Evolutionary conservation across 768 basidiomycete genomes (phyloP).

Genomic region (Nevesoporus exiguus): DNA sequence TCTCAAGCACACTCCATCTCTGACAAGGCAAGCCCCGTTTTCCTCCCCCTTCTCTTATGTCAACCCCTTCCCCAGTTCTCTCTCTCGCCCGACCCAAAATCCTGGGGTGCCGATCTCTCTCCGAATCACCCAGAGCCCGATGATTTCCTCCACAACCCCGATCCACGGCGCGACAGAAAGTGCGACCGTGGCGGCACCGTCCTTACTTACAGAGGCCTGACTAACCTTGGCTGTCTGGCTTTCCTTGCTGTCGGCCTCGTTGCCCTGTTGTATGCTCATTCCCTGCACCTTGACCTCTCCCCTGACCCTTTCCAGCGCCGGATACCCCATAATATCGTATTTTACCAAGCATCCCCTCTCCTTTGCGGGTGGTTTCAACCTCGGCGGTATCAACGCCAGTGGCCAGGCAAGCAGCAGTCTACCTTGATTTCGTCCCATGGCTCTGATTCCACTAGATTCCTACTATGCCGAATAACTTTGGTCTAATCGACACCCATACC

Average conservation of each 20-base stretch:
- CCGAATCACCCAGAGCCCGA: slow-evolving; percentile 57
- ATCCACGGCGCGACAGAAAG: slow-evolving; percentile 58
- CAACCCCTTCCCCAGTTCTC: slow-evolving; percentile 49
- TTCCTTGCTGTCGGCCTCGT: slow-evolving; percentile 51
- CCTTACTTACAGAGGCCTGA: slow-evolving; percentile 65
- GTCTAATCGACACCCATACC: slow-evolving; percentile 75
- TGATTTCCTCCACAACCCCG: slow-evolving; percentile 72
- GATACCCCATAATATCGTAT: slow-evolving; percentile 60
- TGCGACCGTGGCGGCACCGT: slow-evolving; percentile 53
- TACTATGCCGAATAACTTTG: slow-evolving; percentile 56
- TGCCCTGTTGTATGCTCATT: slow-evolving; percentile 52
- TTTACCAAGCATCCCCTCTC: slow-evolving; percentile 45
- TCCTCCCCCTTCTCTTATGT: not conserved
- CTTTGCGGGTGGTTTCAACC: slow-evolving; percentile 59
- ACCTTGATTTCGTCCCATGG: not conserved
- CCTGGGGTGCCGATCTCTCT: slow-evolving; percentile 68
- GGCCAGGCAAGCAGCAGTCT: slow-evolving; percentile 52
- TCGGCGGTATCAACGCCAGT: slow-evolving; percentile 73
- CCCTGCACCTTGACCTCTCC: not conserved
- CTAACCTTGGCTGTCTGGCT: slow-evolving; percentile 68
- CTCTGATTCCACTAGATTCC: slow-evolving; percentile 43
- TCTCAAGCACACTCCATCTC: slow-evolving; percentile 46
- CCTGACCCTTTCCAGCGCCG: slow-evolving; percentile 41
- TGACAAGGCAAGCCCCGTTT: slow-evolving; percentile 45
- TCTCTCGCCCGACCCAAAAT: slow-evolving; percentile 66